Base-by-base conservation (phyloP, 2,329 filamentous ascomycete species). In the Penicillium sp. region DNA sequence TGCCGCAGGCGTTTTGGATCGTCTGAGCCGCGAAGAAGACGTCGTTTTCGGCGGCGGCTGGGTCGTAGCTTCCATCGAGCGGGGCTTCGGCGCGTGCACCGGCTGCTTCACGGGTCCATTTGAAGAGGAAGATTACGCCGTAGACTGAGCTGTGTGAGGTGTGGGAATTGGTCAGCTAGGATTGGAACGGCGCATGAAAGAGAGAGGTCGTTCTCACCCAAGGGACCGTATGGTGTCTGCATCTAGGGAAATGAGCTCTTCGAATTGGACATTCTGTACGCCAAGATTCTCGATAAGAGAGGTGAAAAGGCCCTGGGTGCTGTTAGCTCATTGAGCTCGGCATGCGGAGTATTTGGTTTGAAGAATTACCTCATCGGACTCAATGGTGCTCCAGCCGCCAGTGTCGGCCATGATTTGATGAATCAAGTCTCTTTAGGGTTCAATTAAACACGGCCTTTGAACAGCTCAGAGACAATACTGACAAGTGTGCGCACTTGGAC, bases 41-140 rank as follows among this genome's bases (percentile, higher is more conserved):
- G 63, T 75, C 70, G 65, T 85, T 83, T 64, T 92, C 88, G 19
- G 90, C 82, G 14, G 92, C 92, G 16, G 82, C 83, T 68, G 87
- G 82, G 80, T 97, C 93, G 77, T 92, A 97, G 37, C 81, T 83
- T 63, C 95, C 95, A 76, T 98, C 93, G 66, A 87, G 85, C 0
- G 93, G 93, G 48, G 84, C 84, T 59, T 86, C 83, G 45, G 84
- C 78, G 42, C 86, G 80, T 83, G 89, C 63, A 87, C 93, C 54
- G 87, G 91, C 79, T 91, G 70, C 70, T 59, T 76, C 75, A 53
- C 74, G 74, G 52, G 77, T 76, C 74, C 76, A 99, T 81, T 97
- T 98, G 88, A 99, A 99, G 76, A 99, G 91, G 80, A 99, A 99
- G 73, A 99, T 97, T 68, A 99, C 92, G 72, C 95, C 95, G 80